phyloP scores from a whole-genome alignment of 768 basidiomycete genomes.

The Lentinula sp. region DNA sequence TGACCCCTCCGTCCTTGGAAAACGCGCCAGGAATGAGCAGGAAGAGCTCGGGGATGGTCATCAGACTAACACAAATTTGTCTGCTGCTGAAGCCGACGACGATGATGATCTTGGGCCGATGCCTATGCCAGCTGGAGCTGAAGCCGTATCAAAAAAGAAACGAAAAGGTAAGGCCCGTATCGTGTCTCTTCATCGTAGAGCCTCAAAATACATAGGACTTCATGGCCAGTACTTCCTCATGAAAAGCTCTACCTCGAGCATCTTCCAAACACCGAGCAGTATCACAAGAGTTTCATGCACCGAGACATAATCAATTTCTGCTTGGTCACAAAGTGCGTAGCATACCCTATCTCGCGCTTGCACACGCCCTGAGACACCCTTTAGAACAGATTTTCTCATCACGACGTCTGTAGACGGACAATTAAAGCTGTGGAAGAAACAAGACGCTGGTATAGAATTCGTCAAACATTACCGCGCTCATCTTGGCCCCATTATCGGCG shows the following conservation, averaged over 20 bases:
- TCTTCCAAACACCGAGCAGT: constrained; percentile 87
- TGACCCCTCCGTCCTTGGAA: constrained; percentile 36
- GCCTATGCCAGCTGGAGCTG: constrained; percentile 59
- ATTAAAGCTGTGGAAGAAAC: constrained; percentile 99
- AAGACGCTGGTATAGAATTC: constrained; percentile 92
- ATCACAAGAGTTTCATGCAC: constrained; percentile 98
- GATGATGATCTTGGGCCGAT: constrained; percentile 86
- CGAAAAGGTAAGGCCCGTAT: constrained; percentile 59
- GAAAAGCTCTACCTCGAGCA: constrained; percentile 91
- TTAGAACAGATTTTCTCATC: constrained; percentile 86
- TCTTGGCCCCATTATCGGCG: constrained; percentile 66
- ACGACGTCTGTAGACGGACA: constrained; percentile 95
- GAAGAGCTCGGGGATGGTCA: constrained; percentile 8
- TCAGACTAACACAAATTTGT: background rate
- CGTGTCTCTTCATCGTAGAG: constrained; percentile 13
- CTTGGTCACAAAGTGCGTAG: constrained; percentile 76
- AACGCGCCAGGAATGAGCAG: constrained; percentile 30
- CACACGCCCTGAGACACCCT: background rate
- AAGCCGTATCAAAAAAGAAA: constrained; percentile 58
- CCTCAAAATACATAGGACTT: constrained; percentile 28
- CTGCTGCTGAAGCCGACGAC: constrained; percentile 40
- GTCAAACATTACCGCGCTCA: constrained; percentile 98
- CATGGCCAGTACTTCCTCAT: constrained; percentile 74
- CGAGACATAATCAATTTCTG: constrained; percentile 86
- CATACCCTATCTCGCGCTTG: background rate